Conservation (phyloP, 2,329 filamentous ascomycete species). For the Stachybotrys elegans region DNA sequence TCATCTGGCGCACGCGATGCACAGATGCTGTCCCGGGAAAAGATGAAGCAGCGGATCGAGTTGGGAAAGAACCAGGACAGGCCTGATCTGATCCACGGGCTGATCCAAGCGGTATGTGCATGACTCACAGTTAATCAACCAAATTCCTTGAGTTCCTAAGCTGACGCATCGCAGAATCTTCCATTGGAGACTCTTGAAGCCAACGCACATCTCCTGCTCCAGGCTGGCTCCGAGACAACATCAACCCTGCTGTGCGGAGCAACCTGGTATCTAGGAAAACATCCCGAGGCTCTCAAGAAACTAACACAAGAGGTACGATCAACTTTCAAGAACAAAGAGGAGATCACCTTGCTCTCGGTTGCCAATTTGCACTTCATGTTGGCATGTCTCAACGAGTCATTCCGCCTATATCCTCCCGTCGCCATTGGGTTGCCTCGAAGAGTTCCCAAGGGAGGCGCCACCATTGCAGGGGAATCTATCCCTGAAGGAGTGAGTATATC, state of each 20-base stretch:
- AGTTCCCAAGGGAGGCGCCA: constrained; percentile 11
- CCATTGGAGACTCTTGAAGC: constrained; percentile 8
- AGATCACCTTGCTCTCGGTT: constrained; percentile 6
- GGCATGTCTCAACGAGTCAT: constrained; percentile 32
- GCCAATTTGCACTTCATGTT: constrained; percentile 15
- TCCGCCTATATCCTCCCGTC: constrained; percentile 30
- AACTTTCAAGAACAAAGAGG: constrained; percentile 1
- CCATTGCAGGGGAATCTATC: constrained; percentile 9
- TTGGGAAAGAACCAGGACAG: background rate
- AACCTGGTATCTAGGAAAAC: constrained; percentile 19
- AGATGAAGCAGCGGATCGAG: background rate
- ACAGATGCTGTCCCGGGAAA: background rate
- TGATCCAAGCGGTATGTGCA: background rate
- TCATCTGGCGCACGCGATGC: background rate
- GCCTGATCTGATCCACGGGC: background rate
- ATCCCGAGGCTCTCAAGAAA: constrained; percentile 22
- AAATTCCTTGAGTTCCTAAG: too few species aligned
- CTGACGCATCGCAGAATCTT: constrained; percentile 3
- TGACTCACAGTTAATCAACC: too few species aligned
- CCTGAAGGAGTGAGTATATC: constrained; percentile 24
- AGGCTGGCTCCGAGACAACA: constrained; percentile 24
- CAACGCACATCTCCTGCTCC: constrained; percentile 15
- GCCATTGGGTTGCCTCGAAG: constrained; percentile 16
- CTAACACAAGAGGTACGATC: constrained; percentile 25
- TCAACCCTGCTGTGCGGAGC: constrained; percentile 20